Conservation (phyloP, 306 rosid genomes). For the Dalbergia oliveri region DNA sequence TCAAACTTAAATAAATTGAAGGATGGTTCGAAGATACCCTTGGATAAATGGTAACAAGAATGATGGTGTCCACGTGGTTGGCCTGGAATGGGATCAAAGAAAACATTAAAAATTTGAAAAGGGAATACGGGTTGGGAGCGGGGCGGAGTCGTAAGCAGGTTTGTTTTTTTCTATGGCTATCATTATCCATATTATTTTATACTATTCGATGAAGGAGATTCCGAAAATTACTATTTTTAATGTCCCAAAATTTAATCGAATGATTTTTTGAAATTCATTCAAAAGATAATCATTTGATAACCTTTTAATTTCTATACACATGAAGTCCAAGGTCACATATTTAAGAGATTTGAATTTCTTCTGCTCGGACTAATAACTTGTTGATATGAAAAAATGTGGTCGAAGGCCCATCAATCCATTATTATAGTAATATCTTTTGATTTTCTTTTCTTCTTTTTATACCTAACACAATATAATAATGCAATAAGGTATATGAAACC, state of each 20-base stretch:
- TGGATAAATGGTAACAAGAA: background rate
- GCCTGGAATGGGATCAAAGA: constrained; percentile 9
- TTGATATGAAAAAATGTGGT: too few relatives aligned
- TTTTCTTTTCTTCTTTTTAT: background rate
- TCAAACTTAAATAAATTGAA: background rate
- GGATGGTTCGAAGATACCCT: background rate
- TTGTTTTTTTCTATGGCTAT: constrained; percentile 34
- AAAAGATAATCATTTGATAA: too few relatives aligned
- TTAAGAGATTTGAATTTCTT: too few relatives aligned
- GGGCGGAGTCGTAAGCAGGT: constrained; percentile 39
- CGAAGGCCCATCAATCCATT: too few relatives aligned
- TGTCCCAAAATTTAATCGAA: too few relatives aligned
- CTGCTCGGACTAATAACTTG: too few relatives aligned
- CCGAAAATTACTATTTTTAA: too few relatives aligned
- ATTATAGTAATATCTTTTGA: background rate
- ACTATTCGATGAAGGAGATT: too few relatives aligned
- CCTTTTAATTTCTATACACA: too few relatives aligned
- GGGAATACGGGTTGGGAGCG: constrained; percentile 21
- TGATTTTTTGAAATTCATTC: too few relatives aligned
- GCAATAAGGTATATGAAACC: background rate
- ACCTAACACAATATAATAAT: background rate
- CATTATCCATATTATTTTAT: too few relatives aligned
- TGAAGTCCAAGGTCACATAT: too few relatives aligned
- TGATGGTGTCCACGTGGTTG: constrained; percentile 45
- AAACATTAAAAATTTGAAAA: constrained; percentile 36